These are phyloP conservation scores for Trifolium fragiferum DNA, from an alignment of 306 rosid species.

Conservation along the genomic window DNA sequence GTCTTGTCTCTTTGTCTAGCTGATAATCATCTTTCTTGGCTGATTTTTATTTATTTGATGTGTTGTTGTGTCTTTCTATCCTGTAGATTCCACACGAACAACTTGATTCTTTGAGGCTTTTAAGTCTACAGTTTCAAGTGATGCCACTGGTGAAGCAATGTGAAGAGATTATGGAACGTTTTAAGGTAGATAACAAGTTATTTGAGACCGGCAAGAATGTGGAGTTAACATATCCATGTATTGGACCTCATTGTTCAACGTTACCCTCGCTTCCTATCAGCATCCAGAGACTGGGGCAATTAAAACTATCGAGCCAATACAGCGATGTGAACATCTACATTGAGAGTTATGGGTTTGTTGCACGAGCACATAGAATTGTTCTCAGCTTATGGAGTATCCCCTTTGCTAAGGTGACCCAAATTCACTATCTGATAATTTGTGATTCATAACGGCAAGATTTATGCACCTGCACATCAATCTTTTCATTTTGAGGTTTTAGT, in stretches of 20 bases:
- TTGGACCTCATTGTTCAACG: constrained; percentile 61
- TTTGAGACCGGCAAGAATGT: constrained; percentile 58
- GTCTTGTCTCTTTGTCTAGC: constrained; percentile 10
- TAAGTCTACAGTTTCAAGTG: constrained; percentile 78
- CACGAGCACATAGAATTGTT: constrained; percentile 72
- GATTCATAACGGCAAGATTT: constrained; percentile 5
- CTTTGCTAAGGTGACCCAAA: constrained; percentile 75
- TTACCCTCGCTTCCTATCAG: constrained; percentile 71
- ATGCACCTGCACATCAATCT: constrained; percentile 1
- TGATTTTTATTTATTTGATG: constrained; percentile 11
- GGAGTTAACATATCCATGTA: constrained; percentile 67
- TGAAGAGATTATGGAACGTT: constrained; percentile 66
- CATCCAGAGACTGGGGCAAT: constrained; percentile 58
- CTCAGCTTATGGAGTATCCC: constrained; percentile 95
- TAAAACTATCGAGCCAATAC: constrained; percentile 67
- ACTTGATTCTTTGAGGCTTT: constrained; percentile 71
- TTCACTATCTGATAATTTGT: not conserved
- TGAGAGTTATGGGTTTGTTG: constrained; percentile 69
- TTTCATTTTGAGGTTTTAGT: constrained; percentile 28
- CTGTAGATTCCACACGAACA: constrained; percentile 69
- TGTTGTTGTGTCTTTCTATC: constrained; percentile 37
- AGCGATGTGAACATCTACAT: constrained; percentile 72
- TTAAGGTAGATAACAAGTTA: constrained; percentile 61
- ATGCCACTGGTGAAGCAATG: constrained; percentile 80
- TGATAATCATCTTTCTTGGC: constrained; percentile 22